Conservation (phyloP, 2,329 filamentous ascomycete genomes). For the Ascochyta lentis region DNA sequence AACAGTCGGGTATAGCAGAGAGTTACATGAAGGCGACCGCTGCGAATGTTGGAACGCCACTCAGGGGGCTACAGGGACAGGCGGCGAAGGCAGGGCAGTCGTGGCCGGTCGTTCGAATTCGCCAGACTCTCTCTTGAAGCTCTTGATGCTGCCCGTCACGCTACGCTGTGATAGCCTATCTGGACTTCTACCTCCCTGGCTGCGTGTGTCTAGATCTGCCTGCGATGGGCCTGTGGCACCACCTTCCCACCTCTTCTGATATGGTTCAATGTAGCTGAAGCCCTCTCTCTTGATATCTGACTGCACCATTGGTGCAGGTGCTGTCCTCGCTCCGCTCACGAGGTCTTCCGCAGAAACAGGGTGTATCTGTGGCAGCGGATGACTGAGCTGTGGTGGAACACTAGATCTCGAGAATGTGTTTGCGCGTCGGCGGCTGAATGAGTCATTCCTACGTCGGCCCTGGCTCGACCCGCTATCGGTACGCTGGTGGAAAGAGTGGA, state of each 20-base stretch:
- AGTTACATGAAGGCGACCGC: not conserved
- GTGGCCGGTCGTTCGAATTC: slow-evolving; percentile 31
- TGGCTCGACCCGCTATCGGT: slow-evolving; percentile 43
- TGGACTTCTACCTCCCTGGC: slow-evolving; percentile 40
- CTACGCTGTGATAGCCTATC: slow-evolving; percentile 45
- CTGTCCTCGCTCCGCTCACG: slow-evolving; percentile 45
- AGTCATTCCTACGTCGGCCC: slow-evolving; percentile 41
- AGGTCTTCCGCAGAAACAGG: slow-evolving; percentile 42
- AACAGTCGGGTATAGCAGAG: not conserved
- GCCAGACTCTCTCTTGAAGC: slow-evolving; percentile 43
- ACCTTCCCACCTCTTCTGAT: slow-evolving; percentile 41
- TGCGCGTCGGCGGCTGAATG: slow-evolving; percentile 44
- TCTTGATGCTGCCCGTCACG: slow-evolving; percentile 43
- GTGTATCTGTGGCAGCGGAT: slow-evolving; percentile 42
- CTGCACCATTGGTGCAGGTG: slow-evolving; percentile 39
- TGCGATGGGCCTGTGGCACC: slow-evolving; percentile 29
- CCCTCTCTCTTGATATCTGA: slow-evolving; percentile 39
- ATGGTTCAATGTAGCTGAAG: slow-evolving; percentile 38
- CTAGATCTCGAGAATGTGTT: slow-evolving; percentile 40
- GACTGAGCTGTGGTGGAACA: slow-evolving; percentile 45
- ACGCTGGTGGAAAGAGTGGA: slow-evolving; percentile 43
- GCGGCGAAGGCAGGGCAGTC: slow-evolving; percentile 27
- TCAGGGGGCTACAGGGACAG: slow-evolving; percentile 21
- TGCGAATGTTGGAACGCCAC: not conserved
- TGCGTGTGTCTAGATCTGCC: slow-evolving; percentile 34